Evolutionary conservation across 768 basidiomycete species (phyloP), one percentile per base, ranked within the genome.

Genomic region (Rhizopogon vulgaris): DNA sequence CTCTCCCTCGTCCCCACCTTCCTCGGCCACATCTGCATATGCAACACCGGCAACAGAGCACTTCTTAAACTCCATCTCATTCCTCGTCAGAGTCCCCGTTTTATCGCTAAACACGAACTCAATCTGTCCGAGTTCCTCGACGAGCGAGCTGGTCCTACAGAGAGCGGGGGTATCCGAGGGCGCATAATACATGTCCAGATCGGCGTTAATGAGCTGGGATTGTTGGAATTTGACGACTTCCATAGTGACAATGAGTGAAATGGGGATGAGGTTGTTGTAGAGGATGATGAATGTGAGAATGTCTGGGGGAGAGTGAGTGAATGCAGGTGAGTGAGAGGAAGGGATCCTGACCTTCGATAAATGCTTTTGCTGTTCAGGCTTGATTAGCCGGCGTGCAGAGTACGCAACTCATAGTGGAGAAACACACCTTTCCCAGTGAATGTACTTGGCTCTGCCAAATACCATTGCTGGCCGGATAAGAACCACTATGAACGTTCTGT

Each of bases 191-290:
- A 99, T 98, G 72, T 99, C 96, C 47, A 95, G 81, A 69, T 95
- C 96, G 24, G 82, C 93, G 68, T 98, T 99, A 76, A 99, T 99
- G 48, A 97, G 79, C 34, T 90, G 87, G 1, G 96, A 94, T 72
- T 98, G 96, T 67, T 96, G 94, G 63, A 87, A 98, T 68, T 97
- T 97, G 73, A 99, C 96, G 32, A 98, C 89, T 73, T 99, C 96
- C 88, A 98, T 98, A 3, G 96, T 98, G 60, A 99, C 96, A 61
- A 98, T 95, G 59, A 99, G 84, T 51, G 95, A 98, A 62, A 99
- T 99, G 3, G 95, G 95, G 55, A 99, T 98, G 60, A 99, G 79
- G 73, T 98, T 99, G 75, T 97, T 98, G 77, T 97, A 98, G 38
- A 97, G 78, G 68, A 99, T 95, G 69, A 98, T 90, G 74, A 97